These are phyloP conservation scores for Beauveria bassiana DNA, from an alignment of 2,329 filamentous ascomycete species.

Conservation along the genomic window DNA sequence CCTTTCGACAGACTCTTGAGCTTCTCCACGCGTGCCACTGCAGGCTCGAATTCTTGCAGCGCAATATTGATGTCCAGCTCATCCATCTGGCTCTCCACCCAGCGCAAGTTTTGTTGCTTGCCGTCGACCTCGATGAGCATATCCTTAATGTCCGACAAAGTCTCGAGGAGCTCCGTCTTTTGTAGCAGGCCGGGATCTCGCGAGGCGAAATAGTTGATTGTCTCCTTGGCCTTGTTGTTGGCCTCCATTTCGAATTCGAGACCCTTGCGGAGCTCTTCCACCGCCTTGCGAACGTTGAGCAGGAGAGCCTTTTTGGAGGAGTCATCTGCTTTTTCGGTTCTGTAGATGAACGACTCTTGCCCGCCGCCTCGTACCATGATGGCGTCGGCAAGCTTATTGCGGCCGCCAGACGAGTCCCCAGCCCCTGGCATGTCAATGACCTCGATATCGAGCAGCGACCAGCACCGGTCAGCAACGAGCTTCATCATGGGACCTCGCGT, in stretches of 20 bases:
- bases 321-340: constrained; percentile 73
- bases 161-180: constrained; percentile 73
- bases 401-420: constrained; percentile 43
- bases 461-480: constrained; percentile 88
- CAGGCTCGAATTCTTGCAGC: constrained; percentile 77
- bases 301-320: constrained; percentile 74
- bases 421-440: constrained; percentile 77
- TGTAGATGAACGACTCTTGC: constrained; percentile 88
- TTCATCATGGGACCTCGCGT: constrained; percentile 56
- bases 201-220: constrained; percentile 77
- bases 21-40: constrained; percentile 78
- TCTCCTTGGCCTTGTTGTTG: constrained; percentile 75
- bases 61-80: constrained; percentile 95
- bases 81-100: constrained; percentile 93
- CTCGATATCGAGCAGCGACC: constrained; percentile 87
- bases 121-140: constrained; percentile 94
- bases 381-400: constrained; percentile 68
- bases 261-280: constrained; percentile 83
- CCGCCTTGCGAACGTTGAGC: constrained; percentile 83
- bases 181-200: constrained; percentile 69
- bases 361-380: constrained; percentile 83
- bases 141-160: constrained; percentile 70
- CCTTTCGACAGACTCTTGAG: constrained; percentile 70
- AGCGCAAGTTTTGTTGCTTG: constrained; percentile 90
- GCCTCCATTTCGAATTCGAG: constrained; percentile 82